These are phyloP conservation scores for Leccinum variicolor DNA, from an alignment of 768 basidiomycete genomes.

Conservation along the genomic window DNA sequence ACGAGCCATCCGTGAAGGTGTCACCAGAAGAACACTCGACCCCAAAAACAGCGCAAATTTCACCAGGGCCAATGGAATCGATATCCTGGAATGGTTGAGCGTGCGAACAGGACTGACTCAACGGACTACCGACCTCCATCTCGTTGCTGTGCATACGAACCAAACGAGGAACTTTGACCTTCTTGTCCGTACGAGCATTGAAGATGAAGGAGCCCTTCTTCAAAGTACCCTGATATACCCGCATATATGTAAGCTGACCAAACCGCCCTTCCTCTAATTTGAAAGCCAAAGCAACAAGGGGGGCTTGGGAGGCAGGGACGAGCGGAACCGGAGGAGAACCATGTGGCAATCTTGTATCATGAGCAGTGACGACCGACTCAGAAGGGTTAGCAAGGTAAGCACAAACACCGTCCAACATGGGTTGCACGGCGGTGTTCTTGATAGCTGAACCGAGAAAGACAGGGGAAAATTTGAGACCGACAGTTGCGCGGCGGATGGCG, in stretches of 20 bases:
- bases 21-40: conserved; percentile 98
- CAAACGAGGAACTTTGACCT: conserved; percentile 92
- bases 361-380: conserved; percentile 74
- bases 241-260: conserved; percentile 97
- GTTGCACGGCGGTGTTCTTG: conserved; percentile 95
- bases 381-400: conserved; percentile 90
- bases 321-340: conserved; percentile 70
- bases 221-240: conserved; percentile 94
- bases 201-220: conserved; percentile 83
- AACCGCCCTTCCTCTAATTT: conserved; percentile 97
- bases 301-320: conserved; percentile 78
- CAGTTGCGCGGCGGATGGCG: conserved; percentile 88
- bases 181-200: conserved; percentile 94
- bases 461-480: conserved; percentile 87
- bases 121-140: conserved; percentile 74
- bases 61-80: conserved; percentile 89
- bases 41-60: conserved; percentile 99
- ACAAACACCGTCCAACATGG: conserved; percentile 91
- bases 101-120: neutral
- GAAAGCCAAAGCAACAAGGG: conserved; percentile 93
- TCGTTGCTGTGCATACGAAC: conserved; percentile 99
- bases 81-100: conserved; percentile 62
- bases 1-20: conserved; percentile 93
- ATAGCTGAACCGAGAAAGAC: conserved; percentile 97
- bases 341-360: conserved; percentile 71